Evolutionary conservation across 768 basidiomycete species (phyloP), one percentile per base, ranked within the genome.

Genomic region (Xerocomellus chrysenteron): DNA sequence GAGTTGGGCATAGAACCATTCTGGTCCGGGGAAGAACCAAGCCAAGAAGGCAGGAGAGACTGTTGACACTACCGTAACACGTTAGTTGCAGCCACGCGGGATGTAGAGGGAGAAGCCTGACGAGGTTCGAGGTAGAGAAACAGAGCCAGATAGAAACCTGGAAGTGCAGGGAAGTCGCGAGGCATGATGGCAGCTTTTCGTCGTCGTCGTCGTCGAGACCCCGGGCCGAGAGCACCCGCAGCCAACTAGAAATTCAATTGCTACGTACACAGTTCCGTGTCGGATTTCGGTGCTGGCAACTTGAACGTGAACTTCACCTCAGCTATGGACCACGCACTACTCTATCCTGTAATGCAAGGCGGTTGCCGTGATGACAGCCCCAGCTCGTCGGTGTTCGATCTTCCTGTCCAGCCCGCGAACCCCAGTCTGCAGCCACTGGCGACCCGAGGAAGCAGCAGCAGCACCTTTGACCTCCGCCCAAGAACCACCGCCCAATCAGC

Each of bases 361-460:
- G 40, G 32, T 35, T 52, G n/a, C 32, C 60, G 62, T 12, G 62
- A 71, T 37, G 68, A 66, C 37, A 89, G 85, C 57, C 87, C 86
- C 36, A 80, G 84, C 47, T 90, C 88, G 8, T 88, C 87, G 21
- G 81, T 87, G 24, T 90, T 91, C 65, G 88, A 91, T 68, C 76
- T 90, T 30, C 87, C 88, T 4, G 78, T 77, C 35, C 84, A 82
- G 46, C 52, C 53, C 37, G 26, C 45, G 39, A 65, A 56, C 39
- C 44, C 56, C 21, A 57, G 45, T 59, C 60, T 61, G 26, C 68
- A 68, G 54, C 64, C 55, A 50, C 46, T 57, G 54, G 56, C 56
- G 53, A 47, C 64, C 56, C 54, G 43, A 39, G 55, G 57, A 56
- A 46, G 60, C 32, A n/a, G 3, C 41, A 35, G 5, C 35, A 33